These are phyloP conservation scores for Plasmodium falciparum DNA, from an alignment of 169 alveolate genomes.

Conservation along the genomic window DNA sequence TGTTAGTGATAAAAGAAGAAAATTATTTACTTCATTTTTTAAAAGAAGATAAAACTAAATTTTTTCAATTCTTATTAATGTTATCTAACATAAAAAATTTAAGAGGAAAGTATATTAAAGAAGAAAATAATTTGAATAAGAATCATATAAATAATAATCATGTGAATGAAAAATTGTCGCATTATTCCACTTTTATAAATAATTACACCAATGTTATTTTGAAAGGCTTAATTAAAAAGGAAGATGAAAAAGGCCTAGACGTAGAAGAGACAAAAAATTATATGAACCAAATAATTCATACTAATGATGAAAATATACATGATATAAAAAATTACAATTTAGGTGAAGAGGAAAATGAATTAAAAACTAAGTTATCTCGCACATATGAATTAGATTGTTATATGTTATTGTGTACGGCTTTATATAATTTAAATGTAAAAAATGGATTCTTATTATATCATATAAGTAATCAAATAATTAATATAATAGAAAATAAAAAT, in stretches of 20 bases:
- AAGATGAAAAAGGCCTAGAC: neutral
- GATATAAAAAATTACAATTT: neutral
- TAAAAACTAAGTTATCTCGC: neutral
- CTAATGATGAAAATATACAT: neutral
- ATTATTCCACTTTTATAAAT: constrained; percentile 32
- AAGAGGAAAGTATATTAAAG: neutral
- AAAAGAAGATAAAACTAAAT: constrained; percentile 26
- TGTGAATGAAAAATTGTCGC: neutral
- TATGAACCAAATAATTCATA: neutral
- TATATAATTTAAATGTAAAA: constrained; percentile 31
- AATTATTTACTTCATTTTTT: constrained; percentile 15
- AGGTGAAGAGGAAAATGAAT: neutral
- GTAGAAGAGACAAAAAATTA: neutral
- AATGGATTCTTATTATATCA: constrained; percentile 19
- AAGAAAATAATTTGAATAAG: neutral
- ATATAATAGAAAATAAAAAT: neutral
- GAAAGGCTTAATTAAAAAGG: constrained; percentile 1
- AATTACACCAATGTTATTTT: constrained; percentile 29
- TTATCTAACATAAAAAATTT: constrained; percentile 45
- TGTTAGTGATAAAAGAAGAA: constrained; percentile 20
- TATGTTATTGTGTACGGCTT: constrained; percentile 28
- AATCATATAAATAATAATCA: neutral
- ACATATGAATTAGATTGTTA: constrained; percentile 12
- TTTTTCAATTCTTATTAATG: constrained; percentile 42
- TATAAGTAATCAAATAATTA: constrained; percentile 26